Evolutionary conservation across 192 early-diverging fungal species (phyloP).

Genomic region (Linnemannia exigua): DNA sequence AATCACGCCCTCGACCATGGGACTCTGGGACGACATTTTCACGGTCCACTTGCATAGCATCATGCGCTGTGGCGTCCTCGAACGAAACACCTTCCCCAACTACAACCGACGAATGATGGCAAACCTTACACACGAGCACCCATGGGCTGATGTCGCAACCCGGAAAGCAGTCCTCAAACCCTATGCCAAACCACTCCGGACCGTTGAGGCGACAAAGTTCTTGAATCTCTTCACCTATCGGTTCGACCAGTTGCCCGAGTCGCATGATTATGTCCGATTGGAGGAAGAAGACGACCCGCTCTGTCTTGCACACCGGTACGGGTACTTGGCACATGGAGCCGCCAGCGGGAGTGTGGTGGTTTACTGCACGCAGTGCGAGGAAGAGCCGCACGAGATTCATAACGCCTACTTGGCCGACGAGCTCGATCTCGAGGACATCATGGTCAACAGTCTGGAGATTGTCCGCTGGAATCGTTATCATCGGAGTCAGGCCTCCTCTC

Average conservation of each 20-base stretch:
- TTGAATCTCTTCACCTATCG: slow-evolving; percentile 5
- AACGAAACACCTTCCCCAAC: neutral
- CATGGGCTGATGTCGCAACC: neutral
- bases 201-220: slow-evolving; percentile 39
- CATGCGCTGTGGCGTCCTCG: slow-evolving; percentile 38
- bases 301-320: slow-evolving; percentile 61
- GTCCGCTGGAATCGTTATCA: slow-evolving; percentile 44
- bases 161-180: neutral
- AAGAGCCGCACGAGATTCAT: slow-evolving; percentile 18
- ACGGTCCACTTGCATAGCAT: slow-evolving; percentile 17
- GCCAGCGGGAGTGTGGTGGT: slow-evolving; percentile 55
- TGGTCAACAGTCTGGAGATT: slow-evolving; percentile 46
- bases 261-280: slow-evolving; percentile 15
- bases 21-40: slow-evolving; percentile 44
- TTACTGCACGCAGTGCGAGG: slow-evolving; percentile 48
- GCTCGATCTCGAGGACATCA: neutral
- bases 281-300: slow-evolving; percentile 52
- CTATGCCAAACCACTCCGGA: slow-evolving; percentile 17
- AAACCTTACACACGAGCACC: neutral
- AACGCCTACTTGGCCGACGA: neutral
- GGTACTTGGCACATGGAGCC: slow-evolving; percentile 63
- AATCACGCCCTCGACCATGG: slow-evolving; percentile 39
- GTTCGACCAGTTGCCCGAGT: slow-evolving; percentile 17
- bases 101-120: slow-evolving; percentile 1
- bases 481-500: neutral